phyloP scores from a whole-genome alignment of 2,329 filamentous ascomycete species.

The Plenodomus lindquistii region DNA sequence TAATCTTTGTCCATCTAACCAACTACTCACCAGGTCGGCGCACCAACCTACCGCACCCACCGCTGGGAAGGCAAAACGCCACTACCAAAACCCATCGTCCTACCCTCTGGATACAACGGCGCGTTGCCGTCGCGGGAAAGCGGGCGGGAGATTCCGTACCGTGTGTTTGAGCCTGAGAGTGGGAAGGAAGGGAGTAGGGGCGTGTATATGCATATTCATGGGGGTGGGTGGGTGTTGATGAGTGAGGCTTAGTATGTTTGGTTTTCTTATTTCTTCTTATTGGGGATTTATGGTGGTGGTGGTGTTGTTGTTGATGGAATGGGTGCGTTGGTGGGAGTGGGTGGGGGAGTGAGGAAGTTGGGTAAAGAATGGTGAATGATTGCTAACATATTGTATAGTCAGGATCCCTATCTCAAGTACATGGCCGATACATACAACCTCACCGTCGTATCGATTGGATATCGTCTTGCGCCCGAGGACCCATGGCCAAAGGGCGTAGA shows the following conservation, averaged over 20 bases:
- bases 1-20: no score
- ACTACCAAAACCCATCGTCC: slow-evolving; percentile 52
- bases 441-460: slow-evolving; percentile 60
- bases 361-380: no score
- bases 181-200: slow-evolving; percentile 45
- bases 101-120: slow-evolving; percentile 53
- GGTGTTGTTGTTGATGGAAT: background rate
- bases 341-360: background rate
- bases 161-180: slow-evolving; percentile 56
- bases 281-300: no score
- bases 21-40: slow-evolving; percentile 50
- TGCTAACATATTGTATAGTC: no score
- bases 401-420: slow-evolving; percentile 54
- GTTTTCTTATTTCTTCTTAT: no score
- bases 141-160: slow-evolving; percentile 56
- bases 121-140: slow-evolving; percentile 57
- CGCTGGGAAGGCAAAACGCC: slow-evolving; percentile 58
- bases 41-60: slow-evolving; percentile 59
- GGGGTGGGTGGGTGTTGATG: slow-evolving; percentile 54
- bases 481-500: slow-evolving; percentile 59
- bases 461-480: slow-evolving; percentile 63
- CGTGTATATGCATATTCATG: slow-evolving; percentile 61
- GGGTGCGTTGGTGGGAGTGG: background rate
- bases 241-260: slow-evolving; percentile 34
- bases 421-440: slow-evolving; percentile 56